Evolutionary conservation across 176 grass and related monocot genomes (phyloP).

Genomic region (Rhynchospora breviuscula): DNA sequence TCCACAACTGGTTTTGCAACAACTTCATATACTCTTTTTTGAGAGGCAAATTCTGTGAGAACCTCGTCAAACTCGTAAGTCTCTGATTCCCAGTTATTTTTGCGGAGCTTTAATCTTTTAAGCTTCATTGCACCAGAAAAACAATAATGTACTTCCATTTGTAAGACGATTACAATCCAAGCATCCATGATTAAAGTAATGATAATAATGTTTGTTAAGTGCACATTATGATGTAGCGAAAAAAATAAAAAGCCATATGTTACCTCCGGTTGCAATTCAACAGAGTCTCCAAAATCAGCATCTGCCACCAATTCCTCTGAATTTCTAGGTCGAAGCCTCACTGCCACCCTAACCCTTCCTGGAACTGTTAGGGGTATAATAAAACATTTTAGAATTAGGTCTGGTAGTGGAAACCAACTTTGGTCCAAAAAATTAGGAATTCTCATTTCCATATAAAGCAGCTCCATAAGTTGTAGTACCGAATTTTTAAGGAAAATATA

Average conservation of each 20-base stretch:
- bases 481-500: not conserved
- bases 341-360: constrained; percentile 91
- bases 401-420: not conserved
- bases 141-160: not conserved
- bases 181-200: not conserved
- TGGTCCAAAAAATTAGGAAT: not conserved
- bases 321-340: constrained; percentile 91
- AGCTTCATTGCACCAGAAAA: constrained; percentile 50
- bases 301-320: constrained; percentile 71
- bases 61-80: constrained; percentile 96
- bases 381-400: not conserved
- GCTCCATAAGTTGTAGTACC: not conserved
- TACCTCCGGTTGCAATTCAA: constrained; percentile 98
- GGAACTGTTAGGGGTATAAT: constrained; percentile 49
- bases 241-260: not conserved
- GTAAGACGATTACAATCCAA: not conserved
- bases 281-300: constrained; percentile 96
- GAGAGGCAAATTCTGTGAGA: constrained; percentile 95
- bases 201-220: not conserved
- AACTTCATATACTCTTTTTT: constrained; percentile 99
- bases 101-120: constrained; percentile 98
- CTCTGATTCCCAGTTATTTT: constrained; percentile 98
- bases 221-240: not conserved
- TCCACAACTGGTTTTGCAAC: constrained; percentile 99
- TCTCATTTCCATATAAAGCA: not conserved